Evolutionary conservation across 306 rosid genomes (phyloP).

Genomic region (Styphnolobium japonicum): DNA sequence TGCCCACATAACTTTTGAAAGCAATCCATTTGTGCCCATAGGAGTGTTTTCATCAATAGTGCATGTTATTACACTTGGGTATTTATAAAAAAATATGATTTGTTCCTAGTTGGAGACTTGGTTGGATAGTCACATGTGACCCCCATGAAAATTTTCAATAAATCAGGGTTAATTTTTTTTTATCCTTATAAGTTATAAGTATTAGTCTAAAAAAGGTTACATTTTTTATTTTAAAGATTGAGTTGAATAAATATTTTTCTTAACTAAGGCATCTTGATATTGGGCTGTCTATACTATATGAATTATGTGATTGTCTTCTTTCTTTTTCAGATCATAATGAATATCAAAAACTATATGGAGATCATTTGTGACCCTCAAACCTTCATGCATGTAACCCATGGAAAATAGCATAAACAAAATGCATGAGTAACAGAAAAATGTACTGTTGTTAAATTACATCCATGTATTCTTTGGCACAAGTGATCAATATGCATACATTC

Average conservation of each 20-base stretch:
- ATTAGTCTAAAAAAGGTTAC: not conserved
- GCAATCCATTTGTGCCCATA: slow-evolving; percentile 63
- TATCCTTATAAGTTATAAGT: not conserved
- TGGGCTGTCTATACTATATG: not conserved
- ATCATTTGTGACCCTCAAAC: slow-evolving; percentile 54
- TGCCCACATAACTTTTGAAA: slow-evolving; percentile 47
- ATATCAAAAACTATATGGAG: slow-evolving; percentile 43
- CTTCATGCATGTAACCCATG: slow-evolving; percentile 52
- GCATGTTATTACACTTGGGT: slow-evolving; percentile 63
- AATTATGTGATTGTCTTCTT: not conserved
- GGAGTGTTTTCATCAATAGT: slow-evolving; percentile 50
- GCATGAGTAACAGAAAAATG: not conserved
- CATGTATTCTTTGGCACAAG: not conserved
- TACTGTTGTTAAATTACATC: not conserved
- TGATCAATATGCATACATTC: not conserved
- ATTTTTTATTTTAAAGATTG: not conserved
- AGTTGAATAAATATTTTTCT: not conserved
- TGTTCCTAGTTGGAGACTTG: slow-evolving; percentile 74
- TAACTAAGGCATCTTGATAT: not conserved
- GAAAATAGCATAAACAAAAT: not conserved
- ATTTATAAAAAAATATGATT: slow-evolving; percentile 60
- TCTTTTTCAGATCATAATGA: slow-evolving; percentile 39
- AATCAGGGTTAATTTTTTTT: slow-evolving; percentile 41
- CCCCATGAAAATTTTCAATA: slow-evolving; percentile 41
- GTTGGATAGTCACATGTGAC: slow-evolving; percentile 64